Conservation (phyloP, 306 rosid species). For the Vachellia collinsii region DNA sequence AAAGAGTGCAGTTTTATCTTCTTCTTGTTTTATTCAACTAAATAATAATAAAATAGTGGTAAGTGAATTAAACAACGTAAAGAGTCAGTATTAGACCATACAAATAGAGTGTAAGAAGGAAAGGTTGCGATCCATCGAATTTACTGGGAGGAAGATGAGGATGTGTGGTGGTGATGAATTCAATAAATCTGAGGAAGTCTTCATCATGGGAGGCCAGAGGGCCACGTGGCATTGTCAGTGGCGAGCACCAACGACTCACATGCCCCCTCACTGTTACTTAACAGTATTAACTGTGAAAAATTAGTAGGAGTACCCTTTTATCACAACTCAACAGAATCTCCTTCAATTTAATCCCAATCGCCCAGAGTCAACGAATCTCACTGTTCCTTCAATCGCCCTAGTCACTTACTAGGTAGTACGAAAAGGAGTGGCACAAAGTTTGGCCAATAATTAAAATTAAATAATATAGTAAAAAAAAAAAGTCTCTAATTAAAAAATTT, state of each 20-base stretch:
- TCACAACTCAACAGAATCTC: neutral
- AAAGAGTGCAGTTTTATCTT: too few species aligned
- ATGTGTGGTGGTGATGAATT: slow-evolving; percentile 29
- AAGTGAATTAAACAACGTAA: too few species aligned
- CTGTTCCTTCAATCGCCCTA: neutral
- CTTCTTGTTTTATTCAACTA: too few species aligned
- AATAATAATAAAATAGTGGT: too few species aligned
- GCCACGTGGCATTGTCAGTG: slow-evolving; percentile 30
- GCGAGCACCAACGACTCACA: slow-evolving; percentile 34
- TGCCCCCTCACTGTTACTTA: neutral
- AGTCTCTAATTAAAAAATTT: too few species aligned
- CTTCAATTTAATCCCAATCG: neutral
- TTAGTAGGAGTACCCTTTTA: neutral
- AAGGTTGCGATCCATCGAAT: neutral
- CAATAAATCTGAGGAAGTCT: slow-evolving; percentile 53
- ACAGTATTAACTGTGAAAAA: neutral
- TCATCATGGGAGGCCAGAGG: slow-evolving; percentile 39
- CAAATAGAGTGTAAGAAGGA: too few species aligned
- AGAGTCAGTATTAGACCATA: too few species aligned
- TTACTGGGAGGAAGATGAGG: neutral
- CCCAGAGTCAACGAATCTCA: neutral
- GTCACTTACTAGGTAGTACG: too few species aligned
- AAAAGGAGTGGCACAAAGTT: too few species aligned
- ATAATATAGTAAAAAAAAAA: too few species aligned
- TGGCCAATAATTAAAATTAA: too few species aligned